Conservation (phyloP, 2,329 filamentous ascomycete species). For the Hymenoscyphus albidus region DNA sequence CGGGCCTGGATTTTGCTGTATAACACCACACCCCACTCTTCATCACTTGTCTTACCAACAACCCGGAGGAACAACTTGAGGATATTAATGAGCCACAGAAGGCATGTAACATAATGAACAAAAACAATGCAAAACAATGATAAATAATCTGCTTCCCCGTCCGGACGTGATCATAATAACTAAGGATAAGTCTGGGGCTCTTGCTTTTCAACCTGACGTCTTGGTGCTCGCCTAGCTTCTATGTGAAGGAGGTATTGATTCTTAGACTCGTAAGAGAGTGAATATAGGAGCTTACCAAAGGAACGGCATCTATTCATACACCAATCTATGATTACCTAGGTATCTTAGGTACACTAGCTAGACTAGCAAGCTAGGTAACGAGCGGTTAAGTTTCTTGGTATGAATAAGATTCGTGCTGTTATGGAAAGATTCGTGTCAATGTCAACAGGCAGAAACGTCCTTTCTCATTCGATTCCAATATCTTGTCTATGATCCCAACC, state of each 20-base stretch:
- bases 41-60: slow-evolving; percentile 30
- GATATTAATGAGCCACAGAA: slow-evolving; percentile 21
- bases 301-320: no score
- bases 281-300: no score
- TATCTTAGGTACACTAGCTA: background rate
- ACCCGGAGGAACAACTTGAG: slow-evolving; percentile 31
- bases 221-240: no score
- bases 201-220: no score
- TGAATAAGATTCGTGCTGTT: background rate
- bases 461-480: background rate
- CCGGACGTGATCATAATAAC: background rate
- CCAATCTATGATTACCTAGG: no score
- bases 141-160: background rate
- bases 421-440: background rate
- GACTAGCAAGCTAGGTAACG: background rate
- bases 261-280: no score
- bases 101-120: slow-evolving; percentile 31
- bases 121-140: slow-evolving; percentile 26
- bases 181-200: background rate
- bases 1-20: slow-evolving; percentile 22
- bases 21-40: slow-evolving; percentile 33
- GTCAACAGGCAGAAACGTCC: background rate
- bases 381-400: background rate
- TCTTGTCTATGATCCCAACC: background rate
- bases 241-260: no score